Evolutionary conservation across 1,284 basidiomycete species (phyloP), one percentile per base, ranked within the genome.

Genomic region (Irpex lacteus): DNA sequence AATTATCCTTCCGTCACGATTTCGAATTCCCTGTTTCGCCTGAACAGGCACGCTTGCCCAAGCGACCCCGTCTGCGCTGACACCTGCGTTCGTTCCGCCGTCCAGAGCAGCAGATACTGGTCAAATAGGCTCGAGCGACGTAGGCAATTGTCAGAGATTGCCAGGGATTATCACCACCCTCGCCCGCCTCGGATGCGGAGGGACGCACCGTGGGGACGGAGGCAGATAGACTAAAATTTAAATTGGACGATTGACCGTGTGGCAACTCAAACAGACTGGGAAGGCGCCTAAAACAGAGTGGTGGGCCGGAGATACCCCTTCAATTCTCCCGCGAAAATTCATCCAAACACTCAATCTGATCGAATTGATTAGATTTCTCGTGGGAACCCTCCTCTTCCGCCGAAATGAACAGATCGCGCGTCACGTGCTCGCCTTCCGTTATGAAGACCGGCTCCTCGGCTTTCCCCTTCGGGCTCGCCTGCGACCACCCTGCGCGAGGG

Each of bases 241-340:
- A 44, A 44, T 44, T 44, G 8, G 40, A 44, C 40, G 40, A 44
- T 44, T 44, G 40, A 9, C 15, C 26, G 26, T 26, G 26, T 26
- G 26, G 26, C 26, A 26, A 26, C 26, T 26, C 26, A 26, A 26
- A 26, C 40, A 44, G 15, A 44, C 40, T 11, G 40, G 15, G 40
- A 15, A 9, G 40, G 40, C 40, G 40, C 15, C 40, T 44, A 44
- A 44, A 44, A 44, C 40, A 44, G 40, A 44, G 40, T 44, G 40
- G 40, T 44, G 40, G 40, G 40, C 40, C 40, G 40, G 40, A 44
- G 40, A 44, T 44, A 44, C 19, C 56, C 59, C 60, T 68, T 52
- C 15, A 21, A 70, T 71, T 69, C 72, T 73, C 72, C 72, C 72
- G 72, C 72, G 72, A 73, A 66, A 63, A 56, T 63, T 63, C 61